These are phyloP conservation scores for Fusarium anguioides DNA, from an alignment of 2,329 filamentous ascomycete genomes.

Conservation along the genomic window DNA sequence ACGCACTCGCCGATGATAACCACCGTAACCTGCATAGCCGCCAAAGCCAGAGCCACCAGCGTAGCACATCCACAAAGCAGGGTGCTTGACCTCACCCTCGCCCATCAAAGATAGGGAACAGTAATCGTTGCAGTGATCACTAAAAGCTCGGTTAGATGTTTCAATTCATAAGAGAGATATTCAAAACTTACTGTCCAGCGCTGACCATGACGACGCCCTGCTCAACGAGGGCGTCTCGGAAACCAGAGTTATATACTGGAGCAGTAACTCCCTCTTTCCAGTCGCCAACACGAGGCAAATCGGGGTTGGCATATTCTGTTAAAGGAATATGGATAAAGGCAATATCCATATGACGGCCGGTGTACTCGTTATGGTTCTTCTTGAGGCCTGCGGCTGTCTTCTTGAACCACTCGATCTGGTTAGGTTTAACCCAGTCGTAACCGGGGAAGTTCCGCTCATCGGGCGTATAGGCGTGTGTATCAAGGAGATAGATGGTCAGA, in stretches of 20 bases:
- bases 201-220: conserved; percentile 88
- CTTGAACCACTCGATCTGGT: conserved; percentile 95
- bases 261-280: conserved; percentile 89
- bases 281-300: conserved; percentile 71
- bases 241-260: conserved; percentile 89
- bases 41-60: conserved; percentile 92
- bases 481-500: conserved; percentile 92
- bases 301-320: conserved; percentile 80
- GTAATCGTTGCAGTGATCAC: conserved; percentile 97
- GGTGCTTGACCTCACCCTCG: conserved; percentile 61
- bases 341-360: conserved; percentile 92
- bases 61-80: conserved; percentile 97
- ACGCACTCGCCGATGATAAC: conserved; percentile 83
- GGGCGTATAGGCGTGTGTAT: conserved; percentile 91
- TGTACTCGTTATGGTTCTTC: conserved; percentile 83
- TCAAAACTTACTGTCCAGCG: conserved; percentile 82
- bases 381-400: conserved; percentile 79
- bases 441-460: conserved; percentile 89
- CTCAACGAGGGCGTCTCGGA: conserved; percentile 87
- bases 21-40: conserved; percentile 91
- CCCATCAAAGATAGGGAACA: conserved; percentile 74
- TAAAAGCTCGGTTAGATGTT: conserved; percentile 38
- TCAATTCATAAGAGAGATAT: not conserved
- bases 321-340: conserved; percentile 98
- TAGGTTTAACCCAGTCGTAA: conserved; percentile 97